Evolutionary conservation across 495 filamentous ascomycete genomes (phyloP), one percentile per base, ranked within the genome.

Genomic region (Penicillium canescens): DNA sequence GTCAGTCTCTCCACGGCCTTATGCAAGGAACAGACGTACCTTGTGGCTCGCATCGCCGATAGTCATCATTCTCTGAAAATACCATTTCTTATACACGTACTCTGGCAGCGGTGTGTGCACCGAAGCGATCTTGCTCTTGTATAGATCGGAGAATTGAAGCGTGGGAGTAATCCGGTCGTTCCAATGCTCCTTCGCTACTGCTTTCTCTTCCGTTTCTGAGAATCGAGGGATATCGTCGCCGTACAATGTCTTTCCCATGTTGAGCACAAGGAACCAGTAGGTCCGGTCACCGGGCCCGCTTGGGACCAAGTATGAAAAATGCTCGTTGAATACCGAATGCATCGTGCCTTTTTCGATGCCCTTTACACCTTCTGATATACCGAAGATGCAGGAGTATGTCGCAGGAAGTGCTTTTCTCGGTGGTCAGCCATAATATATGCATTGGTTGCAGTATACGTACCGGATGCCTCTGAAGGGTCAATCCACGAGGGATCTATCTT

Each of bases 201-300:
- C 46, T 21, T 52, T 55, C 10, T 60, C 46, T 31, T 67, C 63
- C n/a, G 62, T 53, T 20, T 71, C 59, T 36, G 72, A 62, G 44
- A 74, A 77, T 49, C 67, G 77, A 24, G 72, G 70, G 20, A 51
- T 64, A n/a, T 51, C 71, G 4, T 50, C 31, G 0, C 63, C 66
- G 36, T 65, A 56, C 13, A 57, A 35, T 0, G 57, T 66, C 24
- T 65, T 62, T 16, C 56, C 65, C 44, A 76, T 31, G 9, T 62
- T 60, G 13, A 12, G 41, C 3, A 62, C 26, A 1, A 66, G 36
- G 44, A 64, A 63, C 60, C 57, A 69, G 43, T 63, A 69, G 3
- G 52, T 52, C 3, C 52, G 50, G 3, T 65, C 50, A 3, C 47
- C 61, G 6, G 61, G 59, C 0, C 66, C 66, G 9, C 52, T 60